A percentile compares a stretch with the other conserved stretches of the same genome.
Conservation (phyloP, 2,329 filamentous ascomycete genomes). For the Xylaria multiplex region DNA sequence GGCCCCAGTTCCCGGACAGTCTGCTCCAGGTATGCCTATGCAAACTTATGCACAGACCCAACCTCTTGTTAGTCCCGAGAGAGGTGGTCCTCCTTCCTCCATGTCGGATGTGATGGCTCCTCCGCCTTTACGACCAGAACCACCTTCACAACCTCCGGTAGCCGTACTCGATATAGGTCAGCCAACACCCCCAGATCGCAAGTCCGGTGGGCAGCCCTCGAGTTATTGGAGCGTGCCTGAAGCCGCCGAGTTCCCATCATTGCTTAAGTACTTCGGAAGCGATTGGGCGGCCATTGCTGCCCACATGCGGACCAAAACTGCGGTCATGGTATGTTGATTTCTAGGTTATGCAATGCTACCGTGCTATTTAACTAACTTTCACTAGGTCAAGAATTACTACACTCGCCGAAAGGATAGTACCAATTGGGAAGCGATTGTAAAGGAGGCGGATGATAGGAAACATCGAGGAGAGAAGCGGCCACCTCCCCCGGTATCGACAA, state of each 20-base stretch:
- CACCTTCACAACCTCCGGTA: slow-evolving; percentile 59
- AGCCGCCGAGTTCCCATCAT: slow-evolving; percentile 77
- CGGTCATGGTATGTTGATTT: slow-evolving; percentile 75
- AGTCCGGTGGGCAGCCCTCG: slow-evolving; percentile 68
- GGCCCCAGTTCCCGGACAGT: slow-evolving; percentile 52
- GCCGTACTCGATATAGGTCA: slow-evolving; percentile 62
- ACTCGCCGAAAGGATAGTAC: slow-evolving; percentile 70
- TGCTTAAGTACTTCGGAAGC: slow-evolving; percentile 79
- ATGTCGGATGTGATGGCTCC: slow-evolving; percentile 66
- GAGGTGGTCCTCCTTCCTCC: slow-evolving; percentile 45
- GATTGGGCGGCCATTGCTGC: slow-evolving; percentile 80
- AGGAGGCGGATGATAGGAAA: slow-evolving; percentile 68
- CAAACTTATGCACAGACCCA: slow-evolving; percentile 45
- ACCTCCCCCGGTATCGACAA: slow-evolving; percentile 66
- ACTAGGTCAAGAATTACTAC: slow-evolving; percentile 75
- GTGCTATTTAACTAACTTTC: slow-evolving; percentile 39
- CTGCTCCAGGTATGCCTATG: slow-evolving; percentile 54
- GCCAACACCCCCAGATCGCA: slow-evolving; percentile 59
- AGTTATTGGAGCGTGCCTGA: slow-evolving; percentile 92
- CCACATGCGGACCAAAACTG: slow-evolving; percentile 85
- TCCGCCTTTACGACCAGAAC: slow-evolving; percentile 66
- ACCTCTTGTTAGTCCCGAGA: slow-evolving; percentile 45
- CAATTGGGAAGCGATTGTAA: slow-evolving; percentile 69
- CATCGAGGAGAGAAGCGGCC: slow-evolving; percentile 67
- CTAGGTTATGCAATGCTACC: neutral